Percentiles rank a stretch among this genome's conserved stretches.
phyloP scores from a whole-genome alignment of 768 basidiomycete species.

The Tulasnella sp. region DNA sequence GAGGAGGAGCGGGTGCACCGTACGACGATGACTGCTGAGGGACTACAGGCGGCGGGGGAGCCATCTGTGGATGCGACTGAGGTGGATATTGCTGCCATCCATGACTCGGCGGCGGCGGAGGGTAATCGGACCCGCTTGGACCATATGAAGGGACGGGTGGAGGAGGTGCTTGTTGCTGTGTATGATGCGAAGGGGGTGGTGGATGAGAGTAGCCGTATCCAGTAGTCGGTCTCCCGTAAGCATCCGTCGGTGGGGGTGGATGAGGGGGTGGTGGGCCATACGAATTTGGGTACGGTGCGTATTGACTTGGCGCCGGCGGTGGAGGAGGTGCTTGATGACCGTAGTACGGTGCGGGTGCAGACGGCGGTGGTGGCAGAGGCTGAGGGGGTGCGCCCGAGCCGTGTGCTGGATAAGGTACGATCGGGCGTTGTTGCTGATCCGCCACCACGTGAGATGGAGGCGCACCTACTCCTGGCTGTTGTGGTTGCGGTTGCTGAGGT shows the following conservation, averaged over 20 bases:
- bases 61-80: background rate
- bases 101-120: background rate
- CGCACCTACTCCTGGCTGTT: background rate
- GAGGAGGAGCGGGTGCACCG: background rate
- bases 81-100: background rate
- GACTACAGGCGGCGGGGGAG: background rate
- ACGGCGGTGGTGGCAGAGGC: background rate
- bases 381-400: background rate
- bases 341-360: background rate
- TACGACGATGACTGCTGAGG: background rate
- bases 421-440: slow-evolving; percentile 13
- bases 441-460: slow-evolving; percentile 15
- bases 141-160: background rate
- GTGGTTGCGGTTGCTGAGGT: slow-evolving; percentile 1
- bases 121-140: slow-evolving; percentile 1
- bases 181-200: slow-evolving; percentile 7
- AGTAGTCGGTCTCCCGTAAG: background rate
- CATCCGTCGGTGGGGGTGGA: background rate
- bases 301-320: background rate
- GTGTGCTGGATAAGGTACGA: background rate
- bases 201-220: background rate
- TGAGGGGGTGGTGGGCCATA: background rate
- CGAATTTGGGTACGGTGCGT: background rate
- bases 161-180: slow-evolving; percentile 6
- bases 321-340: background rate